These are phyloP conservation scores for Ramaria sp. DNA, from an alignment of 768 basidiomycete genomes.

Conservation along the genomic window DNA sequence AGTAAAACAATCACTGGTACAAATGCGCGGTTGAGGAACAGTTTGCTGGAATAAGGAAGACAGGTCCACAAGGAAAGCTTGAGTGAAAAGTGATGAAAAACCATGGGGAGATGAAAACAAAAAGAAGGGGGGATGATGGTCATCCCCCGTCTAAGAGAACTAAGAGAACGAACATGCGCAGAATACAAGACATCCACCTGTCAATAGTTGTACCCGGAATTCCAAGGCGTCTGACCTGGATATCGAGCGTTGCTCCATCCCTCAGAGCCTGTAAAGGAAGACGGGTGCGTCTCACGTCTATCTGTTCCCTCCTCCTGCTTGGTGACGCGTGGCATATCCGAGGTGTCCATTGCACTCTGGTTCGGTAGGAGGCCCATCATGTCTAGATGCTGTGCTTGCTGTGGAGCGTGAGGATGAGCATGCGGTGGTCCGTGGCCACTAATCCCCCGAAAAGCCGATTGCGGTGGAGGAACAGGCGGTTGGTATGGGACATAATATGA, in stretches of 20 bases:
- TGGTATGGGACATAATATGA: slow-evolving; percentile 2
- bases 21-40: neutral
- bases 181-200: neutral
- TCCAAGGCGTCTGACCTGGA: neutral
- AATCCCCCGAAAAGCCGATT: neutral
- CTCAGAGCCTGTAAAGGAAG: neutral
- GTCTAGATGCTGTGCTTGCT: neutral
- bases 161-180: neutral
- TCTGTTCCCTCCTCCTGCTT: slow-evolving; percentile 1
- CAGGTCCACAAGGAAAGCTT: neutral
- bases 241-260: neutral
- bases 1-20: neutral
- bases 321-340: neutral
- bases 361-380: neutral
- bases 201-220: slow-evolving; percentile 1
- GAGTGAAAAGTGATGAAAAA: too few species aligned
- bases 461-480: neutral
- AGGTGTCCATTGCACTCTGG: neutral
- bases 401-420: neutral
- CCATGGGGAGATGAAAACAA: neutral
- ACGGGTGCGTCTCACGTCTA: neutral
- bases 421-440: neutral
- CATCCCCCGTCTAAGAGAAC: neutral
- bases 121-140: neutral
- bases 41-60: neutral